Evolutionary conservation across 1,284 basidiomycete genomes (phyloP).

Genomic region (Pholiota adiposa): DNA sequence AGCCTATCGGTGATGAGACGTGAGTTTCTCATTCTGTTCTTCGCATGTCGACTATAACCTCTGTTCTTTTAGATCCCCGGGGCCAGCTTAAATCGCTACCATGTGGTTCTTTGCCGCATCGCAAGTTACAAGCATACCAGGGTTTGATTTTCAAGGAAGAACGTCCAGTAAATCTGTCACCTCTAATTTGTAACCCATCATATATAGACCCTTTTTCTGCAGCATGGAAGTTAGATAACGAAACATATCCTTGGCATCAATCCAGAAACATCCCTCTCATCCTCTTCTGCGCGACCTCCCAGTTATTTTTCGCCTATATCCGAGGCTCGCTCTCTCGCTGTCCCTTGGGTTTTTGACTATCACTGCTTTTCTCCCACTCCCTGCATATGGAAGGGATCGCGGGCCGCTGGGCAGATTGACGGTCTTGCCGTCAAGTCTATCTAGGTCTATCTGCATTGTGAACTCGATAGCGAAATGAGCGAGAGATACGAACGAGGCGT

Average conservation of each 20-base stretch:
- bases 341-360: slow-evolving; percentile 7
- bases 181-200: not conserved
- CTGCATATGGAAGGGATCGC: not conserved
- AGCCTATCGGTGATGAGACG: slow-evolving; percentile 1
- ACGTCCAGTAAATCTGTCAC: not conserved
- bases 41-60: not conserved
- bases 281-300: not conserved
- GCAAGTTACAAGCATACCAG: not conserved
- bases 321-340: slow-evolving; percentile 1
- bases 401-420: not conserved
- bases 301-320: slow-evolving; percentile 1
- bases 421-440: not conserved
- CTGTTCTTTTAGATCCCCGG: not conserved
- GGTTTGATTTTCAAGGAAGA: not conserved
- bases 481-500: not conserved
- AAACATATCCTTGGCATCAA: slow-evolving; percentile 7
- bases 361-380: not conserved
- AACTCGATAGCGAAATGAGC: not conserved
- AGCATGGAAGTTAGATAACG: slow-evolving; percentile 6
- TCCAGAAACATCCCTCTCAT: not conserved
- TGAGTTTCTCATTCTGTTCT: not conserved
- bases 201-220: slow-evolving; percentile 2
- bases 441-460: not conserved
- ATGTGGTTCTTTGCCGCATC: not conserved
- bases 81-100: not conserved